These are phyloP conservation scores for Groenewaldozyma salmanticensis DNA, from an alignment of 805 yeast genomes.

Conservation along the genomic window DNA sequence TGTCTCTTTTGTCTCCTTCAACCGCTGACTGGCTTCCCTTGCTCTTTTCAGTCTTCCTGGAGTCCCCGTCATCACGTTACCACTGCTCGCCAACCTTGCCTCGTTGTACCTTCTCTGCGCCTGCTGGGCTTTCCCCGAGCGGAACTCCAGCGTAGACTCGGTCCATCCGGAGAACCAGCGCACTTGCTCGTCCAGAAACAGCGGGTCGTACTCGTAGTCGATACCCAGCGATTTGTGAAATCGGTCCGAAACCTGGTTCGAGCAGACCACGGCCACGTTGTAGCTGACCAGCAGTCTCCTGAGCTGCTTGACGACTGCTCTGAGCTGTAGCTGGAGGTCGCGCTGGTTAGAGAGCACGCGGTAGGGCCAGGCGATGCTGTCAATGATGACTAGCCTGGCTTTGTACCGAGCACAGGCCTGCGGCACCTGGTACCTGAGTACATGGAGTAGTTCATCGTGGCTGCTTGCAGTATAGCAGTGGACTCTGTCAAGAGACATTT, in stretches of 20 bases:
- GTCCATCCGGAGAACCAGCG: constrained; percentile 77
- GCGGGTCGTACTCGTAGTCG: constrained; percentile 27
- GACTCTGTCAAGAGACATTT: constrained; percentile 29
- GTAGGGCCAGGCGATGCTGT: constrained; percentile 73
- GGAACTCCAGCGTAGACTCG: constrained; percentile 20
- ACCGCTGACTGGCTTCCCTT: too few species aligned
- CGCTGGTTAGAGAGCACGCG: constrained; percentile 41
- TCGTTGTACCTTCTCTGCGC: too few species aligned
- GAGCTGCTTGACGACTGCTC: constrained; percentile 28
- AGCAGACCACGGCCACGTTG: constrained; percentile 53
- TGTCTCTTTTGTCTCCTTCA: too few species aligned
- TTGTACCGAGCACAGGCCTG: constrained; percentile 33
- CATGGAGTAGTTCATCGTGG: constrained; percentile 65
- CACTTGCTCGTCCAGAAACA: constrained; percentile 44
- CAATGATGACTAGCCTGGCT: constrained; percentile 57
- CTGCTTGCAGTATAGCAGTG: constrained; percentile 53
- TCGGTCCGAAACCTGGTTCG: constrained; percentile 72
- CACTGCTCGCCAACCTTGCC: not conserved
- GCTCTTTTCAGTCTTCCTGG: not conserved
- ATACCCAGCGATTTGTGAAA: constrained; percentile 23
- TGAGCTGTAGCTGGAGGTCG: constrained; percentile 29
- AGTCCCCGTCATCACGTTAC: constrained; percentile 1
- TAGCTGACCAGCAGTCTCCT: constrained; percentile 37
- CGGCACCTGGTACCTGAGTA: constrained; percentile 61
- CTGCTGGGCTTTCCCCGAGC: too few species aligned